A percentile compares a stretch with the other conserved stretches of the same genome.
Conservation (phyloP, 2,329 filamentous ascomycete genomes). For the Scedosporium aurantiacum region DNA sequence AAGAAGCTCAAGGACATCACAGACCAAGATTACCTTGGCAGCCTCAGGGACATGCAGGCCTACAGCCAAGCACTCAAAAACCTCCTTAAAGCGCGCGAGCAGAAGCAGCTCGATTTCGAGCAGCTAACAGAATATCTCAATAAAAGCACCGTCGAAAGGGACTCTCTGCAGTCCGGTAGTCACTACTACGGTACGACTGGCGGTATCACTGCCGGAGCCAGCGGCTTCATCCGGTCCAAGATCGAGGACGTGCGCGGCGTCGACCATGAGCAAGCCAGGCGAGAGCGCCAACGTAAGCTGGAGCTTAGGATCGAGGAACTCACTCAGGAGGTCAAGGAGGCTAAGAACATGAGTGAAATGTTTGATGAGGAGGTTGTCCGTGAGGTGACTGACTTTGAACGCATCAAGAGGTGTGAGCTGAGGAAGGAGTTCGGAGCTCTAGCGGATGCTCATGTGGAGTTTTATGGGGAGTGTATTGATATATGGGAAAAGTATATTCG, state of each 20-base stretch:
- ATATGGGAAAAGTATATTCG: slow-evolving; percentile 86
- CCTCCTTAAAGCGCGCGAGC: slow-evolving; percentile 84
- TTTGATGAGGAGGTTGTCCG: slow-evolving; percentile 95
- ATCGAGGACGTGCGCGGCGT: slow-evolving; percentile 95
- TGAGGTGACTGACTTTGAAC: slow-evolving; percentile 87
- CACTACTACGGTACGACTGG: slow-evolving; percentile 26
- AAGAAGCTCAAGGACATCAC: slow-evolving; percentile 79
- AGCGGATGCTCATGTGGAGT: slow-evolving; percentile 75
- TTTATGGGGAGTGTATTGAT: slow-evolving; percentile 68
- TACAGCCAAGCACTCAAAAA: slow-evolving; percentile 82
- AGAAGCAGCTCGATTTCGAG: slow-evolving; percentile 97
- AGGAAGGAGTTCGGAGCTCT: slow-evolving; percentile 73
- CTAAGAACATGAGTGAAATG: slow-evolving; percentile 76
- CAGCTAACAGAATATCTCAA: slow-evolving; percentile 90
- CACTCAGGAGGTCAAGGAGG: slow-evolving; percentile 76
- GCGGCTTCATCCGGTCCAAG: slow-evolving; percentile 81
- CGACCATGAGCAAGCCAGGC: slow-evolving; percentile 83
- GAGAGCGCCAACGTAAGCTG: slow-evolving; percentile 78
- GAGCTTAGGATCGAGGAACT: slow-evolving; percentile 89
- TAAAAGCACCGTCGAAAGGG: slow-evolving; percentile 79
- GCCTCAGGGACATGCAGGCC: slow-evolving; percentile 86
- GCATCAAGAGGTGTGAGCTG: slow-evolving; percentile 92
- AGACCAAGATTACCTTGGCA: slow-evolving; percentile 90
- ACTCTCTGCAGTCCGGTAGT: slow-evolving; percentile 59
- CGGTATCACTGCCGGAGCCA: slow-evolving; percentile 56